Conservation (phyloP, 2,329 filamentous ascomycete genomes). For the Atkinsonella texensis region DNA sequence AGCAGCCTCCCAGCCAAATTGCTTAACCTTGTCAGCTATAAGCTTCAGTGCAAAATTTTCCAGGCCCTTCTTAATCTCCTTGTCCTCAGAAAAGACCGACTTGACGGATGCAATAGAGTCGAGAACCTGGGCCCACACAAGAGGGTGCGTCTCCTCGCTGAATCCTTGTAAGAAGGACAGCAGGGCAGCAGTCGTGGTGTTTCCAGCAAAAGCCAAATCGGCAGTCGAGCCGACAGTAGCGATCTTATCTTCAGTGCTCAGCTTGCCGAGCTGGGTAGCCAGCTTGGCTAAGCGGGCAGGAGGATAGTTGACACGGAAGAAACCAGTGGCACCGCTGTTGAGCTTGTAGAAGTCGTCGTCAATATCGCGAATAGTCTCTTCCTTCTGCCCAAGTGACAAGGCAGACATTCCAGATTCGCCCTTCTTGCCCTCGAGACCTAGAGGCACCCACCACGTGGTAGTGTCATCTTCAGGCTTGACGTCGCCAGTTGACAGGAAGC, state of each 20-base stretch:
- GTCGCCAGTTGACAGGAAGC: conserved; percentile 87
- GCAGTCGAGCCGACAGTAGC: conserved; percentile 82
- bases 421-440: conserved; percentile 68
- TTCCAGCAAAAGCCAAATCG: conserved; percentile 77
- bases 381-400: conserved; percentile 61
- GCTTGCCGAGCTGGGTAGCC: conserved; percentile 59
- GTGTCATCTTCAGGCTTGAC: conserved; percentile 82
- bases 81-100: conserved; percentile 72
- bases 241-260: conserved; percentile 84
- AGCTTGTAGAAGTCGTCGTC: conserved; percentile 83
- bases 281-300: conserved; percentile 72
- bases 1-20: conserved; percentile 78
- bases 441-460: conserved; percentile 91
- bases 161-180: conserved; percentile 81
- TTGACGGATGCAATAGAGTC: conserved; percentile 65
- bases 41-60: conserved; percentile 71
- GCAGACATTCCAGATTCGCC: conserved; percentile 49
- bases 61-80: conserved; percentile 57
- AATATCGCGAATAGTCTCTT: conserved; percentile 63
- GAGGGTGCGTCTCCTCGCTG: conserved; percentile 65
- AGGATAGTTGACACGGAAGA: conserved; percentile 87
- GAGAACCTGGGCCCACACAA: conserved; percentile 82
- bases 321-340: conserved; percentile 80
- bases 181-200: conserved; percentile 69
- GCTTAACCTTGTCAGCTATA: conserved; percentile 60